These are phyloP conservation scores for Somion occarium DNA, from an alignment of 1,284 basidiomycete species.

Conservation along the genomic window DNA sequence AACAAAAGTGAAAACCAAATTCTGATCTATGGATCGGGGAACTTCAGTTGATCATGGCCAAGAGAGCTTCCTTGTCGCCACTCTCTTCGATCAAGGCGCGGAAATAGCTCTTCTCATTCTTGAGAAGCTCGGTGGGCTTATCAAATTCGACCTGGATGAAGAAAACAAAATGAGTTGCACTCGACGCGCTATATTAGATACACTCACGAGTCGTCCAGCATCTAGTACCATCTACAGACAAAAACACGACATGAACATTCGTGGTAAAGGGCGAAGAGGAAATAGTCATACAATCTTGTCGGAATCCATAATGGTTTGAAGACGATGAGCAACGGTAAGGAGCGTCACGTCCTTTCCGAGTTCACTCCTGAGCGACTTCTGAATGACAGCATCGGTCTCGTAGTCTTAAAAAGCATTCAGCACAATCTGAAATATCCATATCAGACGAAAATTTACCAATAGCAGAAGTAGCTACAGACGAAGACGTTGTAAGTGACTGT, in stretches of 20 bases:
- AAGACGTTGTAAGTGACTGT: too few species aligned
- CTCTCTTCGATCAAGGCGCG: constrained; percentile 28
- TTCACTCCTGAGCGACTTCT: constrained; percentile 48
- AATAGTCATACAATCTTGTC: constrained; percentile 29
- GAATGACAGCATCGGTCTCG: constrained; percentile 53
- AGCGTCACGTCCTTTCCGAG: constrained; percentile 52
- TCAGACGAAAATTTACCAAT: constrained; percentile 30
- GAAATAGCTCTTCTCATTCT: constrained; percentile 25
- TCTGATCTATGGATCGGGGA: background rate
- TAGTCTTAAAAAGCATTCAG: constrained; percentile 36
- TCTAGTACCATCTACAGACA: constrained; percentile 19
- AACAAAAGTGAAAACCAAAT: background rate
- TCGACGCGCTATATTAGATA: constrained; percentile 33
- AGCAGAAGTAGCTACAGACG: constrained; percentile 28
- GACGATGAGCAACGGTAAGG: constrained; percentile 61
- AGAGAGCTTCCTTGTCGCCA: constrained; percentile 24
- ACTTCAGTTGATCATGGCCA: constrained; percentile 11
- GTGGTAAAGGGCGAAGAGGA: background rate
- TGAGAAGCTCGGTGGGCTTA: constrained; percentile 25
- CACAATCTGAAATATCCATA: background rate
- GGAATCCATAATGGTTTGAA: constrained; percentile 68
- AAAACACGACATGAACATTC: background rate
- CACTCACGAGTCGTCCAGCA: constrained; percentile 8
- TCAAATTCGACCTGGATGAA: constrained; percentile 35
- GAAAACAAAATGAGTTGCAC: constrained; percentile 13